Percentiles rank a stretch among this genome's conserved stretches.
phyloP scores from a whole-genome alignment of 805 yeast genomes.

The Huiozyma naganishii region DNA sequence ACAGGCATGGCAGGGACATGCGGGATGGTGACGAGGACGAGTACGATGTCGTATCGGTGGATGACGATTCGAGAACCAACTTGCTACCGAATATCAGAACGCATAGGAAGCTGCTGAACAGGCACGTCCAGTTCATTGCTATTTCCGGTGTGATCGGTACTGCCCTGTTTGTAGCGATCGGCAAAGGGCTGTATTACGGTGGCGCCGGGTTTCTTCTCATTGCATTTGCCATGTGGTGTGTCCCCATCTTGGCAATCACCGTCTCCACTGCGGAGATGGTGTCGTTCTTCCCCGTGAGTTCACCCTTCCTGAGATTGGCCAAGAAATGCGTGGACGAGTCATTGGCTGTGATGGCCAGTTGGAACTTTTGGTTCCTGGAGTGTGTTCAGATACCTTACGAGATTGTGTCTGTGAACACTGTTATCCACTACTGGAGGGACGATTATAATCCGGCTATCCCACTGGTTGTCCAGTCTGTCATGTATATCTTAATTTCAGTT shows the following conservation, averaged over 20 bases:
- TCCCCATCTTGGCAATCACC: conserved; percentile 58
- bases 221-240: conserved; percentile 57
- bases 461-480: conserved; percentile 49
- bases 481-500: conserved; percentile 54
- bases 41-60: conserved; percentile 2
- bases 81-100: conserved; percentile 20
- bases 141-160: conserved; percentile 81
- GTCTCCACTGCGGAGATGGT: conserved; percentile 71
- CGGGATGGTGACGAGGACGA: neutral
- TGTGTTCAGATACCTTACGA: conserved; percentile 77
- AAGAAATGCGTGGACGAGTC: conserved; percentile 72
- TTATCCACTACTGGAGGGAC: conserved; percentile 72
- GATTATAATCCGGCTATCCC: conserved; percentile 67
- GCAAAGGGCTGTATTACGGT: conserved; percentile 49
- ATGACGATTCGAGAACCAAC: conserved; percentile 10
- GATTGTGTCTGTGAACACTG: conserved; percentile 67
- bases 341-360: conserved; percentile 62
- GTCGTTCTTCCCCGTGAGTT: conserved; percentile 60
- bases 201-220: conserved; percentile 64
- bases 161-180: conserved; percentile 66
- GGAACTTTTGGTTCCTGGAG: conserved; percentile 70
- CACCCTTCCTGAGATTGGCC: conserved; percentile 67
- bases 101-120: conserved; percentile 42
- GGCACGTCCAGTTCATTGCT: conserved; percentile 72
- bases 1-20: neutral